Base-by-base conservation (phyloP, 163 green algal genomes). In the Scenedesmus sp. region DNA sequence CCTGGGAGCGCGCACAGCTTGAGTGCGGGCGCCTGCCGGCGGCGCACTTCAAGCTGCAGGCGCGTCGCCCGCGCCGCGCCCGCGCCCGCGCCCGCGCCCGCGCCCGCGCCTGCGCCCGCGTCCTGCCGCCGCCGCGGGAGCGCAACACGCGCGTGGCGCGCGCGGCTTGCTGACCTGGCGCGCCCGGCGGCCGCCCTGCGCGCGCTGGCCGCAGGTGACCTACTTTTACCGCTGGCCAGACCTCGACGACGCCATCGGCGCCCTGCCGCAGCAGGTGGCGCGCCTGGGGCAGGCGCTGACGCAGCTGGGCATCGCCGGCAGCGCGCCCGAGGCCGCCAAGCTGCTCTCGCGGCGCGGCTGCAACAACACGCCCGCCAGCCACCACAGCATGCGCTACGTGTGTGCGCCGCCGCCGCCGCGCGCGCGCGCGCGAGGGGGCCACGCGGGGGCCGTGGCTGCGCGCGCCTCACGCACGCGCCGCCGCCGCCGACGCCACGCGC, bases 191-290 rank as follows among this genome's bases (percentile, higher is more conserved):
- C n/a, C n/a, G n/a, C n/a, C n/a, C n/a, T n/a, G n/a, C n/a, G n/a
- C n/a, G n/a, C n/a, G n/a, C 20, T 11, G 9, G 9, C n/a, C 14
- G 28, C 50, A 75, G 66, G 66, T 75, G 18, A 75, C 66, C 45
- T 75, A 75, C 48, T 75, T 75, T 22, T 75, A 75, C 44, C 66
- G 66, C 48, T 75, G 66, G 66, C 33, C 48, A n/a, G 66, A 75
- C 48, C 57, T 75, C 7, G 28, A 31, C 4, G 48, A 50, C 7
- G 15, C 15, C 28, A 34, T 75, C 4, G n/a, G 63, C 28, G 50
- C 44, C 29, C 20, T 26, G 31, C 34, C 10, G 31, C 50, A 39
- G 31, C 50, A 64, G 29, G 36, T 20, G 4, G 22, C 44, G 45
- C 28, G 28, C 20, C 31, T 75, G 48, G 29, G 14, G 4, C 7